These are phyloP conservation scores for Penicillium psychrosexuale DNA, from an alignment of 2,329 filamentous ascomycete genomes.

Conservation along the genomic window DNA sequence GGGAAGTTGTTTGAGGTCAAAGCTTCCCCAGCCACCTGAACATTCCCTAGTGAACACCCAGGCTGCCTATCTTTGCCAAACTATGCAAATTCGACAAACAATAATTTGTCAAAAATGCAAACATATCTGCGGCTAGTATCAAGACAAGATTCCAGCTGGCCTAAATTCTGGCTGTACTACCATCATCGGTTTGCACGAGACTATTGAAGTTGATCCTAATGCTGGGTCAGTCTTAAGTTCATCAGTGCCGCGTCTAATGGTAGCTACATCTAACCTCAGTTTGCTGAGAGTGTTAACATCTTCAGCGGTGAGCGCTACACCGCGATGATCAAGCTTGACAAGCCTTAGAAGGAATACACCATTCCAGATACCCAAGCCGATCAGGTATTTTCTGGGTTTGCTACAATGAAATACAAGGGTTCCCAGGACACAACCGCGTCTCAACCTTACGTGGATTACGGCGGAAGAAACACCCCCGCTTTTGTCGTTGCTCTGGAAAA, in stretches of 20 bases:
- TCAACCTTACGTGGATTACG: constrained; percentile 49
- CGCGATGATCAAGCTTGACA: constrained; percentile 43
- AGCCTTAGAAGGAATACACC: constrained; percentile 37
- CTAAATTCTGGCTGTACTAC: constrained; percentile 24
- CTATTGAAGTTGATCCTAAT: constrained; percentile 32
- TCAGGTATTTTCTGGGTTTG: constrained; percentile 54
- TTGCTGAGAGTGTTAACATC: constrained; percentile 34
- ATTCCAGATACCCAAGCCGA: constrained; percentile 47
- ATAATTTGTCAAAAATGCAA: constrained; percentile 12
- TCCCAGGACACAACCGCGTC: constrained; percentile 19
- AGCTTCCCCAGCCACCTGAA: constrained; percentile 1
- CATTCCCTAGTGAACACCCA: not conserved
- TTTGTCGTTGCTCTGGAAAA: constrained; percentile 47
- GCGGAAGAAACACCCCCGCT: constrained; percentile 44
- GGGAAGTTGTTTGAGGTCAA: not conserved
- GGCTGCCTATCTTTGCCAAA: not conserved
- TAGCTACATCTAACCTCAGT: constrained; percentile 41
- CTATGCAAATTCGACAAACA: constrained; percentile 1
- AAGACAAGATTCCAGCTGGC: constrained; percentile 18
- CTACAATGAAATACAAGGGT: constrained; percentile 45
- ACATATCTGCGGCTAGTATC: constrained; percentile 2
- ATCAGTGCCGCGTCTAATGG: constrained; percentile 39
- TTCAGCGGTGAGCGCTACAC: constrained; percentile 42
- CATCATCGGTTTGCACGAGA: constrained; percentile 20
- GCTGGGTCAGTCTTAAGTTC: constrained; percentile 38